These are phyloP conservation scores for Carex myosuroides DNA, from an alignment of 176 grass and related monocot species.

Conservation along the genomic window DNA sequence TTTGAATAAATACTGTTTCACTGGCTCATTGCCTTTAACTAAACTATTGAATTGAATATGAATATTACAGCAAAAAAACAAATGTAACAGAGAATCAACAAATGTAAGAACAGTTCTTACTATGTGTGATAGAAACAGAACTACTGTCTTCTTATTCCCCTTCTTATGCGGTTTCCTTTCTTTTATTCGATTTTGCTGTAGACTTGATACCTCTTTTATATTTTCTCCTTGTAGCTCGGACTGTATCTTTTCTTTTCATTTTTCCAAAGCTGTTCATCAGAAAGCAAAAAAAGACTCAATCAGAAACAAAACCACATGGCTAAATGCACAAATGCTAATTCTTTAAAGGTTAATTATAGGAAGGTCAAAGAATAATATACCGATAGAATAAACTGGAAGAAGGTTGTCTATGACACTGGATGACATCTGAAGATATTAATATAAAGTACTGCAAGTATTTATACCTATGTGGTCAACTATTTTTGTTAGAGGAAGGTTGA, in stretches of 20 bases:
- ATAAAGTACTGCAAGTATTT: too few species aligned
- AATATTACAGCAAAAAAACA: too few species aligned
- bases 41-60: too few species aligned
- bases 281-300: neutral
- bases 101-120: too few species aligned
- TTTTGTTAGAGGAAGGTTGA: too few species aligned
- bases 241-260: slow-evolving; percentile 53
- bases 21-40: too few species aligned
- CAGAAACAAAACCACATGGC: neutral
- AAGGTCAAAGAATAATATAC: slow-evolving; percentile 20
- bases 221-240: slow-evolving; percentile 47
- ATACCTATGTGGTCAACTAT: too few species aligned
- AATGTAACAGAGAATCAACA: too few species aligned
- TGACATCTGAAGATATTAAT: too few species aligned
- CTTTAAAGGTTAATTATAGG: neutral
- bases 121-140: neutral
- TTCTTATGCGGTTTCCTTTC: slow-evolving; percentile 28
- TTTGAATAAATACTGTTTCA: too few species aligned
- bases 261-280: slow-evolving; percentile 54
- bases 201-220: slow-evolving; percentile 32
- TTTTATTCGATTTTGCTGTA: slow-evolving; percentile 29
- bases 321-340: neutral
- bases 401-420: slow-evolving; percentile 45
- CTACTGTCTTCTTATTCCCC: neutral
- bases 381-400: slow-evolving; percentile 47